phyloP scores from a whole-genome alignment of 192 early-diverging fungal species.

The Backusella tarrabulga region DNA sequence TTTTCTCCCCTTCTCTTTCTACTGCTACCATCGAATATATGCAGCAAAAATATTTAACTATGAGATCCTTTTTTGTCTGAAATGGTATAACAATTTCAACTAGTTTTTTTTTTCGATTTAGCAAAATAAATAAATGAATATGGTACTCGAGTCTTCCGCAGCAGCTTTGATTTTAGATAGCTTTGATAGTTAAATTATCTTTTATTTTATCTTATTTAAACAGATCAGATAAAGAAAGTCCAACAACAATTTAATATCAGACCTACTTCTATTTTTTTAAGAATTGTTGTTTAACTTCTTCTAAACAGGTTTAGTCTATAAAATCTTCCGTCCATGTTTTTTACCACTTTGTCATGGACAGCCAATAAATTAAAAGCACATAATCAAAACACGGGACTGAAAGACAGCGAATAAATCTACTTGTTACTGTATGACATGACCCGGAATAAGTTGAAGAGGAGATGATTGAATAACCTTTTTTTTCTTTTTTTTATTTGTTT shows the following conservation, averaged over 20 bases:
- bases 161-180: too few relatives aligned
- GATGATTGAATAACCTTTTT: background rate
- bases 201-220: background rate
- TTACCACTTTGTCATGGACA: background rate
- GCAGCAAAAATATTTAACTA: background rate
- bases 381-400: background rate
- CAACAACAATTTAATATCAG: background rate
- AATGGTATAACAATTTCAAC: background rate
- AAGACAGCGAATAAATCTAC: conserved; percentile 5
- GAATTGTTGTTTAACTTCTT: background rate
- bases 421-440: conserved; percentile 5
- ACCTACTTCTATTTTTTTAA: background rate
- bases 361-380: conserved; percentile 8
- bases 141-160: too few relatives aligned
- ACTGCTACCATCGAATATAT: background rate
- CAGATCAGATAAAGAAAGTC: background rate
- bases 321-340: background rate
- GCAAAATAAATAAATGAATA: background rate
- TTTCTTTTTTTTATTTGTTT: background rate
- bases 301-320: background rate
- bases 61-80: background rate
- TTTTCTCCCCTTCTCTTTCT: background rate
- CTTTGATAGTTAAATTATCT: background rate
- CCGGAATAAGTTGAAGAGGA: background rate
- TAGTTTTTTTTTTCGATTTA: background rate